phyloP scores from a whole-genome alignment of 2,329 filamentous ascomycete species.

The Verticillium nonalfalfae region DNA sequence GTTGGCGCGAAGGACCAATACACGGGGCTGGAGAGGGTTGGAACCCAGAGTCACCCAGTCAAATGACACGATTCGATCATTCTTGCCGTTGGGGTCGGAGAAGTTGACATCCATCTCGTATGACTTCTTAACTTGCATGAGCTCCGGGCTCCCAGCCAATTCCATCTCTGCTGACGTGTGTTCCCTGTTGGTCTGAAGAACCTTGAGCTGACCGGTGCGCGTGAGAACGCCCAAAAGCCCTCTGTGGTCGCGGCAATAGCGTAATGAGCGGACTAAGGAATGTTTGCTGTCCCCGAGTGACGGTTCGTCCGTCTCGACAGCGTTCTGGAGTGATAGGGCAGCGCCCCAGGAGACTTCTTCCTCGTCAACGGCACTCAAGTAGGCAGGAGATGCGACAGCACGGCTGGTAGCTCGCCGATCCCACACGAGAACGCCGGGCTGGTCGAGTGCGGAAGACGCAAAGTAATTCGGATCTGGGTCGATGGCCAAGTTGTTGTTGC shows the following conservation, averaged over 20 bases:
- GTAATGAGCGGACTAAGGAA: slow-evolving; percentile 55
- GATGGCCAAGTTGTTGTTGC: slow-evolving; percentile 67
- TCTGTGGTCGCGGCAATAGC: slow-evolving; percentile 56
- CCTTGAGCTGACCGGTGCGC: slow-evolving; percentile 55
- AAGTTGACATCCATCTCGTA: slow-evolving; percentile 57
- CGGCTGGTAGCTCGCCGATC: slow-evolving; percentile 60
- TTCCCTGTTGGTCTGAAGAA: slow-evolving; percentile 53
- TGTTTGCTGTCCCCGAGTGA: slow-evolving; percentile 47
- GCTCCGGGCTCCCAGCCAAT: slow-evolving; percentile 45
- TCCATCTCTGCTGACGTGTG: slow-evolving; percentile 31
- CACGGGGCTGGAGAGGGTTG: slow-evolving; percentile 47
- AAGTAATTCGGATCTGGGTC: slow-evolving; percentile 81
- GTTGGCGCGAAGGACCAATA: slow-evolving; percentile 53
- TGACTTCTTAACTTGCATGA: slow-evolving; percentile 53
- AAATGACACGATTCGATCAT: slow-evolving; percentile 60
- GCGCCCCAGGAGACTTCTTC: slow-evolving; percentile 58
- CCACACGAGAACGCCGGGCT: slow-evolving; percentile 72
- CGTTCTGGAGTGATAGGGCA: slow-evolving; percentile 49
- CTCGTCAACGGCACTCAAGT: slow-evolving; percentile 52
- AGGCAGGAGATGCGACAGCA: slow-evolving; percentile 44
- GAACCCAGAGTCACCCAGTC: slow-evolving; percentile 59
- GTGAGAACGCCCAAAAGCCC: slow-evolving; percentile 57
- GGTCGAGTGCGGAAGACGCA: slow-evolving; percentile 69
- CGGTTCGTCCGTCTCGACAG: slow-evolving; percentile 47
- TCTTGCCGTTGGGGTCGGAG: slow-evolving; percentile 41